phyloP scores from a whole-genome alignment of 371 early-diverging fungal species.

The Lichtheimia ornata region DNA sequence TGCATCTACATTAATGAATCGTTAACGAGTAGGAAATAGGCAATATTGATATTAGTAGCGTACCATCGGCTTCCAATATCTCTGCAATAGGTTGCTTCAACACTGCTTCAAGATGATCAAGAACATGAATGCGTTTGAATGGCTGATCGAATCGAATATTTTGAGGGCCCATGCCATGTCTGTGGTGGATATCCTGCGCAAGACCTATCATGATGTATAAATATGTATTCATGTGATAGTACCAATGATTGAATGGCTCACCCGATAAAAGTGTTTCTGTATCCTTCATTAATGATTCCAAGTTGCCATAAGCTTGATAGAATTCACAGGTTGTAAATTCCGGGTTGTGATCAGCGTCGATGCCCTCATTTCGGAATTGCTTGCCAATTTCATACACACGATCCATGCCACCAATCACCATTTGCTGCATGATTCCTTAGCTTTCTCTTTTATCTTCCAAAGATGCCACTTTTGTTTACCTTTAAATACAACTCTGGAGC shows the following conservation, averaged over 20 bases:
- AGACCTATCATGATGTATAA: constrained; percentile 57
- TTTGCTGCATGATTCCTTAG: constrained; percentile 45
- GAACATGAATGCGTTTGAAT: constrained; percentile 82
- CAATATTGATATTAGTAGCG: not conserved
- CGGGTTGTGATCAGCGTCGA: constrained; percentile 97
- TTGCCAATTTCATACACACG: constrained; percentile 97
- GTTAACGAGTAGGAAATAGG: too few species aligned
- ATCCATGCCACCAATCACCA: constrained; percentile 95
- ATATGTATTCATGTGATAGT: not conserved
- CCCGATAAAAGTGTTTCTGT: constrained; percentile 84
- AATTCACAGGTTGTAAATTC: constrained; percentile 98
- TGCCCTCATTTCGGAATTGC: constrained; percentile 98
- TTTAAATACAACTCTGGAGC: constrained; percentile 97
- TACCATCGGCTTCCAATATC: constrained; percentile 38
- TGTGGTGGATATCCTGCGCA: constrained; percentile 79
- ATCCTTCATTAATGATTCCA: constrained; percentile 79
- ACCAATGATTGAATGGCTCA: constrained; percentile 3
- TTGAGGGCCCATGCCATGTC: constrained; percentile 61
- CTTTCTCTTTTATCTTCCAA: not conserved
- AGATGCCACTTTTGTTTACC: constrained; percentile 26
- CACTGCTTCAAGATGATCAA: constrained; percentile 63
- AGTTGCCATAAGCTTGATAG: constrained; percentile 93
- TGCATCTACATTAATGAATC: constrained; percentile 18
- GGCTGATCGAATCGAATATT: constrained; percentile 75
- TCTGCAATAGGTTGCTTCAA: constrained; percentile 55